Conservation (phyloP, 2,329 filamentous ascomycete species). For the Pezicula radicicola region DNA sequence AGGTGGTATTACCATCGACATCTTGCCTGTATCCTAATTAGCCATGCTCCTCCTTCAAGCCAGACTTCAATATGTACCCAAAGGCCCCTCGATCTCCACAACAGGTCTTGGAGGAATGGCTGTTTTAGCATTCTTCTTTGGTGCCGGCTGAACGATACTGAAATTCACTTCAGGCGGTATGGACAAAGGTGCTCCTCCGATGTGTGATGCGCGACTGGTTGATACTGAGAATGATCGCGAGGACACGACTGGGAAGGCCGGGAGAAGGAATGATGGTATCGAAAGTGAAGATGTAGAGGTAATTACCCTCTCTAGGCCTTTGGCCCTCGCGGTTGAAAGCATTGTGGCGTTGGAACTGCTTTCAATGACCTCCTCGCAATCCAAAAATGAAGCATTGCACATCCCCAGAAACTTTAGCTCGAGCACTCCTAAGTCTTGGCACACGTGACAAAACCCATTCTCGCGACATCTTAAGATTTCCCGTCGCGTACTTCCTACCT, state of each 20-base stretch:
- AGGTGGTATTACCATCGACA: slow-evolving; percentile 74
- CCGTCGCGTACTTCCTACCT: no score
- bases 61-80: slow-evolving; percentile 52
- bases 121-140: slow-evolving; percentile 29
- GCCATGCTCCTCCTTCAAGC: slow-evolving; percentile 4
- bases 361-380: neutral
- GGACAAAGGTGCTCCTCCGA: slow-evolving; percentile 77
- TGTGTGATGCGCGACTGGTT: slow-evolving; percentile 67
- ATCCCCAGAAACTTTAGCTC: neutral
- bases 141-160: slow-evolving; percentile 57
- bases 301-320: slow-evolving; percentile 55
- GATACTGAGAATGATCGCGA: slow-evolving; percentile 70
- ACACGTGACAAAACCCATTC: neutral
- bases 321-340: slow-evolving; percentile 62
- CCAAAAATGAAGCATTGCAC: neutral
- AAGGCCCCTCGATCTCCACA: slow-evolving; percentile 75
- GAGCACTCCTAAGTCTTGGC: neutral
- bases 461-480: no score
- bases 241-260: slow-evolving; percentile 57
- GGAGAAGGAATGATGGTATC: slow-evolving; percentile 71
- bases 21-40: slow-evolving; percentile 51
- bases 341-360: slow-evolving; percentile 40
- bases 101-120: slow-evolving; percentile 57
- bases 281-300: slow-evolving; percentile 44
- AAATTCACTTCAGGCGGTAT: slow-evolving; percentile 83